These are phyloP conservation scores for Phytophthora pinifolia DNA, from an alignment of 352 stramenopile species.

Conservation along the genomic window DNA sequence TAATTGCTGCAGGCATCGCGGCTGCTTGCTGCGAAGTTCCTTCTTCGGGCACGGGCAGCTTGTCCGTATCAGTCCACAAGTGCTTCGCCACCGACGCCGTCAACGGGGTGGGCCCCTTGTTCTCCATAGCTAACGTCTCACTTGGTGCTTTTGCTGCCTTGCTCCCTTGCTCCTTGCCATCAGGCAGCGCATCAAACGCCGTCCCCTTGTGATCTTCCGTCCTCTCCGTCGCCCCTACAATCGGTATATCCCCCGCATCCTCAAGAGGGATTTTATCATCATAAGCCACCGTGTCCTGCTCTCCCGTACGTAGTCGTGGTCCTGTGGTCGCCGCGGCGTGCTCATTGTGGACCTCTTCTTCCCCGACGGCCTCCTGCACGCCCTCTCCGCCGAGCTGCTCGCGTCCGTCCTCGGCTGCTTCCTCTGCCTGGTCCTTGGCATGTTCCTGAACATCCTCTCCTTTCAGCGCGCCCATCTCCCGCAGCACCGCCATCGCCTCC, in stretches of 20 bases:
- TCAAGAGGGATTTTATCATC: conserved; percentile 28
- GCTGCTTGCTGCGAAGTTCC: neutral
- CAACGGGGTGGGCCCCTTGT: conserved; percentile 9
- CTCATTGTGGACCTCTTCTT: conserved; percentile 20
- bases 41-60: conserved; percentile 19
- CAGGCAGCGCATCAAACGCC: conserved; percentile 17
- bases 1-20: neutral
- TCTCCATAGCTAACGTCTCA: conserved; percentile 7
- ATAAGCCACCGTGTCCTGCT: conserved; percentile 23
- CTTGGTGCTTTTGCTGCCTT: neutral
- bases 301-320: conserved; percentile 8
- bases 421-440: conserved; percentile 15
- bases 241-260: conserved; percentile 19
- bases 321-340: conserved; percentile 17
- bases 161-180: neutral
- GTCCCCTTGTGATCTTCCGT: conserved; percentile 18
- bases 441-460: conserved; percentile 8
- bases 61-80: conserved; percentile 26
- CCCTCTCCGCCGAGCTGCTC: conserved; percentile 21
- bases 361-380: conserved; percentile 22
- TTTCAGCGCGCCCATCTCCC: conserved; percentile 16
- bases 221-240: conserved; percentile 13
- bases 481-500: conserved; percentile 12
- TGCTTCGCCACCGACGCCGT: conserved; percentile 8
- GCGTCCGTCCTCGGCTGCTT: conserved; percentile 16